phyloP scores from a whole-genome alignment of 345 rosid species.

The Lagerstroemia speciosa region DNA sequence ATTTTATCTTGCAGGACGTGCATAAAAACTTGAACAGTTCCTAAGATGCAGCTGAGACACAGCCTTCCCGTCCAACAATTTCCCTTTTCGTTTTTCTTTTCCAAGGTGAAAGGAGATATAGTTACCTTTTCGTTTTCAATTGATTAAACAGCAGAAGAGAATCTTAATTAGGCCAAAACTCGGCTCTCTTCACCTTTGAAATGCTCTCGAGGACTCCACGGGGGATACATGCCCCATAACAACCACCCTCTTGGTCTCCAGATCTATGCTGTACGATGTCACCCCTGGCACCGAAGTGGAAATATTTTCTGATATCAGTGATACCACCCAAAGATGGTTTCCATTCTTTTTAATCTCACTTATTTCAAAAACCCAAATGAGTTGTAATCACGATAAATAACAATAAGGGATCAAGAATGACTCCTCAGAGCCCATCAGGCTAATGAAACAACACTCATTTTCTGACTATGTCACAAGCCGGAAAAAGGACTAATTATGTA shows the following conservation, averaged over 20 bases:
- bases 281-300: constrained; percentile 39
- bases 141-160: constrained; percentile 4
- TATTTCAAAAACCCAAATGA: no score
- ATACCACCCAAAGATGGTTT: not conserved
- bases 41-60: not conserved
- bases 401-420: not conserved
- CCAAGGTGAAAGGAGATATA: not conserved
- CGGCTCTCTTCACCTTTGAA: constrained; percentile 73
- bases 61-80: not conserved
- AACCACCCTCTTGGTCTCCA: constrained; percentile 74
- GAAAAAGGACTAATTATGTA: not conserved
- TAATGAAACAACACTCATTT: not conserved
- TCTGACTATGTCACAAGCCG: not conserved
- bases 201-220: constrained; percentile 58
- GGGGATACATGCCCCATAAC: constrained; percentile 84
- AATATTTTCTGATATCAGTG: not conserved
- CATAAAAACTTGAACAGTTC: not conserved
- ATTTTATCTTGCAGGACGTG: not conserved
- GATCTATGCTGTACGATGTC: constrained; percentile 68
- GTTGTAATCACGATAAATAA: not conserved
- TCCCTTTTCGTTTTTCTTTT: not conserved
- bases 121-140: not conserved
- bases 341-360: no score
- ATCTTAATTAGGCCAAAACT: constrained; percentile 47
- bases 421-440: not conserved